Conservation (phyloP, 176 grass and related monocot genomes). For the Dactylis glomerata region DNA sequence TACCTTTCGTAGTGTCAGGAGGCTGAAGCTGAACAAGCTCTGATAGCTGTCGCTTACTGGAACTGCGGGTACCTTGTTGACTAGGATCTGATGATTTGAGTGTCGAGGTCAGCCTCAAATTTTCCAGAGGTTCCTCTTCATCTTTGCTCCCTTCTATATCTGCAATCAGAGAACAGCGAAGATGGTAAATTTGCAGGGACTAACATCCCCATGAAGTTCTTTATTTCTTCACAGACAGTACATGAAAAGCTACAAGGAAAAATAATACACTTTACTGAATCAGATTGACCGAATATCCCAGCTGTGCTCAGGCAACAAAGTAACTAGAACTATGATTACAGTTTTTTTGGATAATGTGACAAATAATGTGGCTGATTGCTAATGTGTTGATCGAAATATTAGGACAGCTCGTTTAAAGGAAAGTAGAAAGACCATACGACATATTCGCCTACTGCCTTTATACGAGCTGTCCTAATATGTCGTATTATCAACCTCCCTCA, state of each 20-base stretch:
- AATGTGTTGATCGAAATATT: not conserved
- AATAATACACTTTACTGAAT: not conserved
- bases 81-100: not conserved
- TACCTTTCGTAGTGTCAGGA: not conserved
- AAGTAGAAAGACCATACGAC: not conserved
- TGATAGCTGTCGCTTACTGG: not conserved
- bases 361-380: not conserved
- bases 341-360: not conserved
- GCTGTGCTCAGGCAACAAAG: not conserved
- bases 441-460: not conserved
- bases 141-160: not conserved
- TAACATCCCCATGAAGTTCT: not conserved
- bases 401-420: not conserved
- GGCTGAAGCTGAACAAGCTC: not conserved
- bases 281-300: not conserved
- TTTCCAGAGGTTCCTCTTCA: not conserved
- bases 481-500: not conserved
- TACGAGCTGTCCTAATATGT: no score
- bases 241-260: not conserved
- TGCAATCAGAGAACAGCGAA: constrained; percentile 8
- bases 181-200: not conserved
- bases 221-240: not conserved
- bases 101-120: not conserved
- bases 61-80: not conserved
- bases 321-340: not conserved